phyloP scores from a whole-genome alignment of 805 yeast species.

The Phaffomyces opuntiae region DNA sequence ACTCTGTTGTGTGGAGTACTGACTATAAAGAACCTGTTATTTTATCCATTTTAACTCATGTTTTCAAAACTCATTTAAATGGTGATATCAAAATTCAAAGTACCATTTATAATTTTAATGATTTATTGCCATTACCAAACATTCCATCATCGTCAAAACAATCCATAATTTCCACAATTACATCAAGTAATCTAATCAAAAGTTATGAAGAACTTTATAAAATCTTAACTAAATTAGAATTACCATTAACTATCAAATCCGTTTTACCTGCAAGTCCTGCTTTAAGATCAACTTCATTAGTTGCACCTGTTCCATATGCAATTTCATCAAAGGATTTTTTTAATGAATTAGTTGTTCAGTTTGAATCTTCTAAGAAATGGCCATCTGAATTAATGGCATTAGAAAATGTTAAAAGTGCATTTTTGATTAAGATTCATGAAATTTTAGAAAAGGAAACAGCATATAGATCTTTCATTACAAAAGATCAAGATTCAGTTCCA shows the following conservation, averaged over 20 bases:
- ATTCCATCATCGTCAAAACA: slow-evolving; percentile 51
- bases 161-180: slow-evolving; percentile 35
- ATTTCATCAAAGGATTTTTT: slow-evolving; percentile 68
- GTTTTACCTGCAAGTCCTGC: slow-evolving; percentile 69
- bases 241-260: slow-evolving; percentile 69
- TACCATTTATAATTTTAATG: slow-evolving; percentile 39
- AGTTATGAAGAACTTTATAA: slow-evolving; percentile 58
- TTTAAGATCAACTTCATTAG: slow-evolving; percentile 66
- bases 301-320: slow-evolving; percentile 80
- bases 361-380: slow-evolving; percentile 90
- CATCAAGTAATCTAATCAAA: slow-evolving; percentile 36
- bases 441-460: slow-evolving; percentile 37
- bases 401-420: slow-evolving; percentile 88
- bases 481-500: slow-evolving; percentile 59
- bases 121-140: slow-evolving; percentile 52
- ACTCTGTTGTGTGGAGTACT: slow-evolving; percentile 82
- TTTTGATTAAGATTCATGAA: slow-evolving; percentile 63
- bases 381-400: slow-evolving; percentile 84
- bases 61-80: slow-evolving; percentile 57
- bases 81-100: slow-evolving; percentile 27
- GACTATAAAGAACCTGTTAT: slow-evolving; percentile 55
- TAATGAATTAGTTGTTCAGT: slow-evolving; percentile 75
- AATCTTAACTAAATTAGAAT: slow-evolving; percentile 36
- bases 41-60: slow-evolving; percentile 54
- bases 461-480: slow-evolving; percentile 53